A percentile compares a stretch with the other conserved stretches of the same genome.
phyloP scores from a whole-genome alignment of 768 basidiomycete species.

The Lentinus brumalis region DNA sequence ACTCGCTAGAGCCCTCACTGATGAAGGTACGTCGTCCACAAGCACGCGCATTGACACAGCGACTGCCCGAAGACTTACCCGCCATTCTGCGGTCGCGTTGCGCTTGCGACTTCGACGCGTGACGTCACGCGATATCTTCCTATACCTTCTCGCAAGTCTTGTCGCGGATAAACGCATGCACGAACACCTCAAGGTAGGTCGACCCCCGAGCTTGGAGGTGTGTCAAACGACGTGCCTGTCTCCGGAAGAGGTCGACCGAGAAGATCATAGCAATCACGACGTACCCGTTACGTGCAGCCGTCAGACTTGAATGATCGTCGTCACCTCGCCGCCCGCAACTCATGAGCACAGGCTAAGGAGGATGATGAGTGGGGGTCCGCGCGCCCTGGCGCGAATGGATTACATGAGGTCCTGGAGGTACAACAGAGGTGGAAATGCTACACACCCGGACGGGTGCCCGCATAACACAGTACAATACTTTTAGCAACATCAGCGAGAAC shows the following conservation, averaged over 20 bases:
- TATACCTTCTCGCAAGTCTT: too few species aligned
- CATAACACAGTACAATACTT: background rate
- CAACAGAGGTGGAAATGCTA: constrained; percentile 1
- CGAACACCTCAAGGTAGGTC: too few species aligned
- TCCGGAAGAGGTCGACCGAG: background rate
- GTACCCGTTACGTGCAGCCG: background rate
- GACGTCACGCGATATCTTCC: too few species aligned
- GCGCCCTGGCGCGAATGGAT: background rate
- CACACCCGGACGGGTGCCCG: background rate
- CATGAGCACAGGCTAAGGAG: background rate
- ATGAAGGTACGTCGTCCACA: too few species aligned
- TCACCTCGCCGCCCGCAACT: background rate
- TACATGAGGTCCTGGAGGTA: background rate
- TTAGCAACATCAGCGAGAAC: background rate
- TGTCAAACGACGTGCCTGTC: background rate
- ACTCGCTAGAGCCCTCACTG: too few species aligned
- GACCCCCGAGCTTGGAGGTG: background rate
- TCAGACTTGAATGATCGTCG: too few species aligned
- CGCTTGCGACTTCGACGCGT: too few species aligned
- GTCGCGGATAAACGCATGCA: too few species aligned
- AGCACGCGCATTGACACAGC: too few species aligned
- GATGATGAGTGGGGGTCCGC: background rate
- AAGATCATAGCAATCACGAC: background rate
- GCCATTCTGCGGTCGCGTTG: too few species aligned
- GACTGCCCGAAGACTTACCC: too few species aligned